Evolutionary conservation across 257 asterid genomes (phyloP).

Genomic region (Solanum chiquidenum): DNA sequence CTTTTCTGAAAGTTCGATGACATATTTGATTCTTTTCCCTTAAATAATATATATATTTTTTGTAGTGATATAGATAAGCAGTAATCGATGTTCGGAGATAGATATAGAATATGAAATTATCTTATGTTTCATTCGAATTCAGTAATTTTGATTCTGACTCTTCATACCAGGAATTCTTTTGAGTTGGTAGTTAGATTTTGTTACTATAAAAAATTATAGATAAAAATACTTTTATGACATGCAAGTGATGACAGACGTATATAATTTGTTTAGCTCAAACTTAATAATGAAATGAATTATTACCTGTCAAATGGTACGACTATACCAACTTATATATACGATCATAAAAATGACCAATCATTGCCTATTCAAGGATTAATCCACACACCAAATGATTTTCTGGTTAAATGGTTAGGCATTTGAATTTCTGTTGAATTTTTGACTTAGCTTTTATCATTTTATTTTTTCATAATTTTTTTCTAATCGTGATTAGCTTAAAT

Average conservation of each 20-base stretch:
- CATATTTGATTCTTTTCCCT: no score
- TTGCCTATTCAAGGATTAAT: not conserved
- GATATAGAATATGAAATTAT: not conserved
- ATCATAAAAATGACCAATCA: not conserved
- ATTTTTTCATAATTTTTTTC: not conserved
- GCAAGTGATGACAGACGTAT: not conserved
- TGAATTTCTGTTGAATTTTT: not conserved
- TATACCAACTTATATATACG: not conserved
- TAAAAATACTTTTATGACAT: not conserved
- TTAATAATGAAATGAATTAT: not conserved
- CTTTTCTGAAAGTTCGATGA: no score
- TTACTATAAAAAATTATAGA: not conserved
- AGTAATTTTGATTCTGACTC: not conserved
- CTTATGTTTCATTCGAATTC: not conserved
- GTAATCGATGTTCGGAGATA: not conserved
- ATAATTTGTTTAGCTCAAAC: not conserved
- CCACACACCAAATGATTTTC: not conserved
- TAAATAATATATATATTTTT: not conserved
- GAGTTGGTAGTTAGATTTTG: not conserved
- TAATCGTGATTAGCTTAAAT: not conserved
- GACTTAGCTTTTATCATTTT: not conserved
- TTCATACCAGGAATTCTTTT: not conserved
- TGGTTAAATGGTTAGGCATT: not conserved
- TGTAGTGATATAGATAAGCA: not conserved
- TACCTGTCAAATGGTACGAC: not conserved